Percentiles rank a stretch among this genome's conserved stretches.
phyloP scores from a whole-genome alignment of 805 yeast genomes.

The Candida vaughaniae region DNA sequence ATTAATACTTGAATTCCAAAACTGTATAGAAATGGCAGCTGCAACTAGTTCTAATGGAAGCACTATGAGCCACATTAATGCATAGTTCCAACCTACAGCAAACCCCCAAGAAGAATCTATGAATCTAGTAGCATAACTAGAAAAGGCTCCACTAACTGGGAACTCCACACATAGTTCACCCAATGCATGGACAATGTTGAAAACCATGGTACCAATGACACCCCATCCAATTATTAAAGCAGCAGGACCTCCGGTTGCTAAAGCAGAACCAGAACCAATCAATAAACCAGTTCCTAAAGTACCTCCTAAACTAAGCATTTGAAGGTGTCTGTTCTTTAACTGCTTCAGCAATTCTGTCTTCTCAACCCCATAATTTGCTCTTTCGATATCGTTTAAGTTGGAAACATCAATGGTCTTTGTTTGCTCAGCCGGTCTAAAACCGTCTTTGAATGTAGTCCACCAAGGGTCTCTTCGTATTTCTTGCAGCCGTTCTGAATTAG shows the following conservation, averaged over 20 bases:
- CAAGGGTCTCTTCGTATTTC: conserved; percentile 7
- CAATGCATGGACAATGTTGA: conserved; percentile 58
- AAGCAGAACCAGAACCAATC: conserved; percentile 46
- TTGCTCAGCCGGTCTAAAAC: conserved; percentile 24
- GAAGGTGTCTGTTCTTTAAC: conserved; percentile 49
- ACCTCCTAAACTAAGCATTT: conserved; percentile 71
- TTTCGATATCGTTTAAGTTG: conserved; percentile 28
- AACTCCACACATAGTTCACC: conserved; percentile 61
- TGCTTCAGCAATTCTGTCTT: conserved; percentile 44
- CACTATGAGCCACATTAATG: conserved; percentile 38
- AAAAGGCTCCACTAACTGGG: conserved; percentile 41
- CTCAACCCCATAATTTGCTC: conserved; percentile 31
- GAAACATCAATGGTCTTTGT: conserved; percentile 2
- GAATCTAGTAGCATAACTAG: conserved; percentile 37
- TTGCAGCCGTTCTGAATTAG: background rate
- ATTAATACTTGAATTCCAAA: conserved; percentile 33
- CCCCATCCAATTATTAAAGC: conserved; percentile 54
- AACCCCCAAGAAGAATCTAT: conserved; percentile 41
- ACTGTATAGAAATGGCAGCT: conserved; percentile 35
- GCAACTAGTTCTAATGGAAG: conserved; percentile 39
- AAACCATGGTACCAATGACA: conserved; percentile 57
- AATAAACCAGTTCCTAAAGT: conserved; percentile 64
- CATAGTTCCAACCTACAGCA: conserved; percentile 41
- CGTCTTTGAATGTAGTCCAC: conserved; percentile 30
- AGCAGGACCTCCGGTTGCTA: conserved; percentile 43